Evolutionary conservation across 192 early-diverging fungal species (phyloP).

Genomic region (Coemansia asiatica): DNA sequence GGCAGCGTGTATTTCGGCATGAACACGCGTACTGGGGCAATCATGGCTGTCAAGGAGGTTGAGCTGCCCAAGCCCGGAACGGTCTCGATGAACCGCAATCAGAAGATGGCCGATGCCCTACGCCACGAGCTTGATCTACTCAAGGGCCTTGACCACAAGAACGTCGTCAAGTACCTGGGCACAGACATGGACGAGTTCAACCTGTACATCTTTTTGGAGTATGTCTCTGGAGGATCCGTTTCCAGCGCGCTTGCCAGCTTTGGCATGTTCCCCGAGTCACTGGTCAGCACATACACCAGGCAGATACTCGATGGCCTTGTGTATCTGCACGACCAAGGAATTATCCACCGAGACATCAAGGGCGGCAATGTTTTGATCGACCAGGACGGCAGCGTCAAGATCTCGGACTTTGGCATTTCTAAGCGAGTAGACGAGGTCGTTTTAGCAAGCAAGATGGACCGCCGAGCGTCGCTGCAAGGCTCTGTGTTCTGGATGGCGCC

Average conservation of each 20-base stretch:
- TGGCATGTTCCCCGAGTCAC: constrained; percentile 81
- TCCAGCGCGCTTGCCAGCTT: constrained; percentile 79
- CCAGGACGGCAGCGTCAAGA: constrained; percentile 91
- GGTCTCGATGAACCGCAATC: constrained; percentile 70
- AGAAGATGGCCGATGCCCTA: constrained; percentile 82
- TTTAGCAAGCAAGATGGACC: constrained; percentile 44
- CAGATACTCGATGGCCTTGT: constrained; percentile 92
- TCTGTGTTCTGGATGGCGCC: constrained; percentile 99
- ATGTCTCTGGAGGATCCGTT: constrained; percentile 96
- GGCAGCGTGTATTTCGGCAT: constrained; percentile 91
- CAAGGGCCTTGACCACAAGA: constrained; percentile 88
- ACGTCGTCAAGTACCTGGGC: constrained; percentile 95
- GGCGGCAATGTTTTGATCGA: constrained; percentile 93
- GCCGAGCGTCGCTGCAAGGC: constrained; percentile 85
- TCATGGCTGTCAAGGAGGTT: constrained; percentile 99
- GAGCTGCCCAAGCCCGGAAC: constrained; percentile 70
- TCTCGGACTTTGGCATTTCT: constrained; percentile 98
- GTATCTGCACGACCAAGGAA: constrained; percentile 91
- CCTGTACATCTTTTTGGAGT: constrained; percentile 95
- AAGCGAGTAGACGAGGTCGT: constrained; percentile 84
- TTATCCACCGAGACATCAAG: constrained; percentile 98
- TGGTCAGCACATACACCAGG: constrained; percentile 80
- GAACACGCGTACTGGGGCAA: constrained; percentile 81
- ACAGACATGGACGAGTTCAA: constrained; percentile 72
- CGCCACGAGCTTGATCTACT: constrained; percentile 88